Evolutionary conservation across 2,329 filamentous ascomycete species (phyloP).

Genomic region (Penicillium brasilianum): DNA sequence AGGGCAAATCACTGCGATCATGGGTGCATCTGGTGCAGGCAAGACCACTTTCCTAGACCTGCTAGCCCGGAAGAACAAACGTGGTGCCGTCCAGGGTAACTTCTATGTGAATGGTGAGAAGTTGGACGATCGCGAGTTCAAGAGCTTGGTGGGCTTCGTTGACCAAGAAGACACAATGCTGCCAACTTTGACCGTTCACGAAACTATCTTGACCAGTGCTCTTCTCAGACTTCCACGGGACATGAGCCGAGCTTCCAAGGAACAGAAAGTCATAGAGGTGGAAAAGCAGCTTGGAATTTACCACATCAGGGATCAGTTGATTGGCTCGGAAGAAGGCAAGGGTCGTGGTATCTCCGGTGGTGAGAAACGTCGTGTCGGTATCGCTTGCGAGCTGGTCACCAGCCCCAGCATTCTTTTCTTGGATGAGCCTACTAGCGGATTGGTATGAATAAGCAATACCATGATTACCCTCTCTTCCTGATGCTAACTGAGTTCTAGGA

Average conservation of each 20-base stretch:
- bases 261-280: constrained; percentile 88
- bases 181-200: constrained; percentile 92
- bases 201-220: constrained; percentile 94
- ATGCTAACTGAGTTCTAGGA: constrained; percentile 55
- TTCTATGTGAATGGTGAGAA: constrained; percentile 95
- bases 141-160: constrained; percentile 91
- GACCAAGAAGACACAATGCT: constrained; percentile 98
- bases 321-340: constrained; percentile 93
- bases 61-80: constrained; percentile 94
- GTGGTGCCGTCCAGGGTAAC: constrained; percentile 75
- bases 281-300: constrained; percentile 95
- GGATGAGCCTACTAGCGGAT: constrained; percentile 93
- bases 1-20: constrained; percentile 95
- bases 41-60: constrained; percentile 98
- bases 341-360: constrained; percentile 96
- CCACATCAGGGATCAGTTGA: constrained; percentile 91
- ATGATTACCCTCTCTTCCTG: neutral
- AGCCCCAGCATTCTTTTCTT: constrained; percentile 96
- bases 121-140: constrained; percentile 81
- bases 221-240: constrained; percentile 87
- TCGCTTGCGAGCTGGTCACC: constrained; percentile 96
- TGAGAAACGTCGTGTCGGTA: constrained; percentile 93
- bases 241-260: constrained; percentile 87
- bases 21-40: constrained; percentile 96
- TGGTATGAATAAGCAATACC: constrained; percentile 50